Conservation (phyloP, 2,329 filamentous ascomycete genomes). For the Verticillium dahliae region DNA sequence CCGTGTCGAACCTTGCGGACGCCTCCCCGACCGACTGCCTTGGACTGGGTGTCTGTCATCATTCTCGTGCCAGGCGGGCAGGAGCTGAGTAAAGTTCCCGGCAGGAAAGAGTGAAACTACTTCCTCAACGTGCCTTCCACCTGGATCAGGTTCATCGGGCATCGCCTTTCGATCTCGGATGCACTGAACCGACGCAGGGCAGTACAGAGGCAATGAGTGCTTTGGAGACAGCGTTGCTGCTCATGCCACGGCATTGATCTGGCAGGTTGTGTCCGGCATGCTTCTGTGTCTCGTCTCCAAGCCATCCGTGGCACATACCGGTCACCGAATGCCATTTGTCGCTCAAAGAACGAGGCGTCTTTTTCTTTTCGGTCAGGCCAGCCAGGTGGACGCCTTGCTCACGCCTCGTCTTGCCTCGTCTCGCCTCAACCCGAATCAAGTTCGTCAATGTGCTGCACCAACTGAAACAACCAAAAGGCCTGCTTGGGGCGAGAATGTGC, state of each 20-base stretch:
- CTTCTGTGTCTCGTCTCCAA: too few relatives aligned
- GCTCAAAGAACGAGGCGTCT: not conserved
- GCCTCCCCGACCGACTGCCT: not conserved
- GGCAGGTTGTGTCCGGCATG: too few relatives aligned
- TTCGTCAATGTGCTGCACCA: not conserved
- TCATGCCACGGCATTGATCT: too few relatives aligned
- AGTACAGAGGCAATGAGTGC: not conserved
- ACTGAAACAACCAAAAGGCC: not conserved
- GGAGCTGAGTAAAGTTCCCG: not conserved
- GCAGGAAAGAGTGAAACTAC: not conserved
- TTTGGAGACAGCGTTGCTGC: too few relatives aligned
- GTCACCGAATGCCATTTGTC: too few relatives aligned
- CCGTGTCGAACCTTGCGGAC: not conserved
- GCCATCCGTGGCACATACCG: too few relatives aligned
- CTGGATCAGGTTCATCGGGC: not conserved
- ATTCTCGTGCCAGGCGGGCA: not conserved
- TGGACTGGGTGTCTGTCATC: not conserved
- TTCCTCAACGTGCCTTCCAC: not conserved
- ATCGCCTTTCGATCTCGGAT: not conserved
- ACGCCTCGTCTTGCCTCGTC: not conserved
- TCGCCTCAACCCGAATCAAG: not conserved
- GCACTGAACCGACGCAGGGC: not conserved
- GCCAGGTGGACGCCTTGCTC: not conserved
- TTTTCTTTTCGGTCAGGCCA: not conserved
- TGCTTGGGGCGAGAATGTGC: not conserved